These are phyloP conservation scores for Pythium rishiriense DNA, from an alignment of 352 stramenopile species.

Conservation along the genomic window DNA sequence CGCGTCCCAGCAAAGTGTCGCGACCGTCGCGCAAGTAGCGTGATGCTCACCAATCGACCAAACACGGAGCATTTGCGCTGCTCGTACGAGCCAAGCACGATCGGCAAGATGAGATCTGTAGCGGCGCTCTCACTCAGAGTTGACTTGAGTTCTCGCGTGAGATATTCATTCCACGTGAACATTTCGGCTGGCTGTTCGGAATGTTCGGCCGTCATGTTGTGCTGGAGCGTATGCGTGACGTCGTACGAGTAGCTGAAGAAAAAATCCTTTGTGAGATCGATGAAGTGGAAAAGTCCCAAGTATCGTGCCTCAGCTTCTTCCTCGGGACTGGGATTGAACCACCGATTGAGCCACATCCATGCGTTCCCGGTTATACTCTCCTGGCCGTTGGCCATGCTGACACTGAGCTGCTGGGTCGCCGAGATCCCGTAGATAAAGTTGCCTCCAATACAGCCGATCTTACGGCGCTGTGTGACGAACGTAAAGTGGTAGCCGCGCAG, in stretches of 20 bases:
- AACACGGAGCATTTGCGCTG: conserved; percentile 97
- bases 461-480: conserved; percentile 95
- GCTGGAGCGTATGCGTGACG: conserved; percentile 96
- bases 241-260: conserved; percentile 99
- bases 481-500: conserved; percentile 98
- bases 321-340: conserved; percentile 81
- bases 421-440: conserved; percentile 98
- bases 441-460: conserved; percentile 95
- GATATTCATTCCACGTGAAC: conserved; percentile 97
- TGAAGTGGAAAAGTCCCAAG: conserved; percentile 97
- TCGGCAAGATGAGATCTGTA: conserved; percentile 87
- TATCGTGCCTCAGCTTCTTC: conserved; percentile 90
- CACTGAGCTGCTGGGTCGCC: conserved; percentile 89
- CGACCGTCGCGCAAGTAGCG: conserved; percentile 95
- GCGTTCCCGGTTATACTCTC: conserved; percentile 28
- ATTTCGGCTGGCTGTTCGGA: conserved; percentile 89
- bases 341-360: conserved; percentile 78
- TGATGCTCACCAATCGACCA: conserved; percentile 94
- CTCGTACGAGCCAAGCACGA: conserved; percentile 95
- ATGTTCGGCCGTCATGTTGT: conserved; percentile 94
- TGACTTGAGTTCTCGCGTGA: conserved; percentile 91
- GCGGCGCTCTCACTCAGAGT: conserved; percentile 84
- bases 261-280: conserved; percentile 99
- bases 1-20: conserved; percentile 98
- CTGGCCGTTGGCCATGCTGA: conserved; percentile 60